These are phyloP conservation scores for Thozetella sp. DNA, from an alignment of 495 filamentous ascomycete genomes.

Conservation along the genomic window DNA sequence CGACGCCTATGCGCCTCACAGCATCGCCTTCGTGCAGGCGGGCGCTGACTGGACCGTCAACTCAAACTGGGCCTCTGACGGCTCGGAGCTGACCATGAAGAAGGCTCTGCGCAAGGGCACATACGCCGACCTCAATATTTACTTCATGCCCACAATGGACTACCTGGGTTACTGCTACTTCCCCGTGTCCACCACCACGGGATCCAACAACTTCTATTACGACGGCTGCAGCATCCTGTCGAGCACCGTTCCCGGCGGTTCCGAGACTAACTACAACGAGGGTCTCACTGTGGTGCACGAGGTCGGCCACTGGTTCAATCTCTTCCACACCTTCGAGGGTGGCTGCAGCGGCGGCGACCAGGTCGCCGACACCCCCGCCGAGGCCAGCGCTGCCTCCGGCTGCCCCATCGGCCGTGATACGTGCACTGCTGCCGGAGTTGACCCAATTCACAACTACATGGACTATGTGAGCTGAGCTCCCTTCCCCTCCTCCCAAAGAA, in stretches of 20 bases:
- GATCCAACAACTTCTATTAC: conserved; percentile 38
- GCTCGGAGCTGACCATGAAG: conserved; percentile 58
- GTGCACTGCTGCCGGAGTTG: conserved; percentile 50
- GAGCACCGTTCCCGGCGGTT: conserved; percentile 55
- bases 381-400: conserved; percentile 53
- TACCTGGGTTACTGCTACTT: conserved; percentile 62
- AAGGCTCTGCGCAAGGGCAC: conserved; percentile 56
- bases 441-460: conserved; percentile 69
- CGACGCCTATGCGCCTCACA: conserved; percentile 46
- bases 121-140: conserved; percentile 65
- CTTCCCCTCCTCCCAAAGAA: neutral
- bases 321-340: conserved; percentile 70
- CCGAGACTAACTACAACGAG: conserved; percentile 51
- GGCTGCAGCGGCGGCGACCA: conserved; percentile 59
- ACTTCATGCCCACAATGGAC: conserved; percentile 57
- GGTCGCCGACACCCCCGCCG: conserved; percentile 59
- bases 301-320: conserved; percentile 67
- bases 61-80: conserved; percentile 53
- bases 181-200: conserved; percentile 27
- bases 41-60: conserved; percentile 59
- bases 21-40: conserved; percentile 54
- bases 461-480: conserved; percentile 38
- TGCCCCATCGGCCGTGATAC: conserved; percentile 58
- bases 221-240: conserved; percentile 65
- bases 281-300: conserved; percentile 66